Percentiles rank a stretch among this genome's conserved stretches.
Evolutionary conservation across 768 basidiomycete species (phyloP).

Genomic region (Dendrothele bispora): DNA sequence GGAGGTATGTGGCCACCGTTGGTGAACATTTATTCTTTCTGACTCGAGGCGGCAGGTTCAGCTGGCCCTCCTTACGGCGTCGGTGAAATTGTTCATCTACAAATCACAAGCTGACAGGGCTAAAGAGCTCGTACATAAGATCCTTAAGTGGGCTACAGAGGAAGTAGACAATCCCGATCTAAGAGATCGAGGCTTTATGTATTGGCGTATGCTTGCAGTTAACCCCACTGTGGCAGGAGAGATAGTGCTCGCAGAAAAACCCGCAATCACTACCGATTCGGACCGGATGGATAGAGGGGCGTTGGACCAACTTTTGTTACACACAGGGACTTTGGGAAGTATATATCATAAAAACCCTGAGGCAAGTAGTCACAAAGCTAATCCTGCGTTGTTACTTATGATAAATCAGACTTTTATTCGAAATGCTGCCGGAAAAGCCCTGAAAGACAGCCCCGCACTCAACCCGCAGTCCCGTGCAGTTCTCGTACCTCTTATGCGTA

Average conservation of each 20-base stretch:
- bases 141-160: conserved; percentile 96
- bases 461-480: conserved; percentile 78
- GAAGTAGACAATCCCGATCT: conserved; percentile 98
- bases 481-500: conserved; percentile 60
- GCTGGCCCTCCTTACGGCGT: conserved; percentile 88
- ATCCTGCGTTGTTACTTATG: conserved; percentile 3
- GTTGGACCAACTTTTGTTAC: conserved; percentile 89
- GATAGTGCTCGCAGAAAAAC: conserved; percentile 91
- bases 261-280: conserved; percentile 96
- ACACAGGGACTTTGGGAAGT: conserved; percentile 91
- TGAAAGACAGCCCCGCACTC: conserved; percentile 86
- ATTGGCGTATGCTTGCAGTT: conserved; percentile 95
- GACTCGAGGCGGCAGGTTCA: conserved; percentile 67
- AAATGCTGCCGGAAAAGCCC: conserved; percentile 78
- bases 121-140: conserved; percentile 90
- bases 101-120: conserved; percentile 80
- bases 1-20: conserved; percentile 57
- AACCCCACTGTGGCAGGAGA: conserved; percentile 87
- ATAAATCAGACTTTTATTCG: conserved; percentile 97
- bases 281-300: conserved; percentile 97
- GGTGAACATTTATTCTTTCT: neutral
- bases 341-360: conserved; percentile 99
- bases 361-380: conserved; percentile 38
- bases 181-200: conserved; percentile 97
- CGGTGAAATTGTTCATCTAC: conserved; percentile 95